Evolutionary conservation across 2,329 filamentous ascomycete species (phyloP), one percentile per base, ranked within the genome.

Genomic region (Aspergillus uvarum): DNA sequence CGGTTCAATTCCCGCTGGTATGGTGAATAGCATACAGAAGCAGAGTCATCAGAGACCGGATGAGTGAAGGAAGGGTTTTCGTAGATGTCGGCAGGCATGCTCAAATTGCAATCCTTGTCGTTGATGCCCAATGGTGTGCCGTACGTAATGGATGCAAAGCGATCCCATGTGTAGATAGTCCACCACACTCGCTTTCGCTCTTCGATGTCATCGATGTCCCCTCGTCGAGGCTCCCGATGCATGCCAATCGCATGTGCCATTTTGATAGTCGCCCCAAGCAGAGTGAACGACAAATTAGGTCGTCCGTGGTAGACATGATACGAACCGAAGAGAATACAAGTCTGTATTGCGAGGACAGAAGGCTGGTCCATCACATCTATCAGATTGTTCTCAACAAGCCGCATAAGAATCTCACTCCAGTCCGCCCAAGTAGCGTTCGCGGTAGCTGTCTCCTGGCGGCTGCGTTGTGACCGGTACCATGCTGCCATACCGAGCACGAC

Each of bases 131-230:
- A 64, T 6, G 77, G 77, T 5, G 74, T 63, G 5, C 77, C 77
- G 57, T 79, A 79, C 0, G 74, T 76, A 11, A 77, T 75, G 5
- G 76, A 77, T 5, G 74, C 74, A 44, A 77, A 79, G 64, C 76
- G 65, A 48, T 78, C 76, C 75, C 76, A 78, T 0, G 76, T 78
- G 50, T 79, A 79, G 2, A 79, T 73, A 1, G 76, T 76, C 77
- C 76, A 79, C 76, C 76, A 79, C 0, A 77, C 70, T 16, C 77
- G 61, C 61, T 77, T 76, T 38, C 75, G 65, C 51, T 77, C 74
- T 55, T 79, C 76, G 5, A 67, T 64, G 14, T 69, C 64, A 26
- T 69, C 68, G 1, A 63, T 47, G 1, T 61, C 56, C 1, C 67
- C 68, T n/a, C 62, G 56, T 12, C 65, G 49, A 4, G 66, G 58